phyloP scores from a whole-genome alignment of 2,329 filamentous ascomycete species.

The Metarhizium brunneum region DNA sequence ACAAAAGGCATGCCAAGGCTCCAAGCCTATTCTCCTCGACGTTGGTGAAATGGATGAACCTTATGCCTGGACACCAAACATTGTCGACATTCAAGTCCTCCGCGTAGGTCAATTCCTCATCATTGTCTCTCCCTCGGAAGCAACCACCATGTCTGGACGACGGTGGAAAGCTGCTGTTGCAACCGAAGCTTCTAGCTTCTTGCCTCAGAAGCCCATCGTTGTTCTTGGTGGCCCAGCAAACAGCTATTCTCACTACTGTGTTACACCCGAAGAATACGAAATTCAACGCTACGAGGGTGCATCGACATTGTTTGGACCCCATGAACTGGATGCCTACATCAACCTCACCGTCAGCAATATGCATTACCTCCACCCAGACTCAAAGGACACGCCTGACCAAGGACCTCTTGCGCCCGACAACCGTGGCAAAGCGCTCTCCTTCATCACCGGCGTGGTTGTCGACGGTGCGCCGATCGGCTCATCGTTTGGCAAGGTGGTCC shows the following conservation, averaged over 20 bases:
- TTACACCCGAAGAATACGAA: conserved; percentile 70
- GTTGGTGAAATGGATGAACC: conserved; percentile 72
- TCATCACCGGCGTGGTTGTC: conserved; percentile 70
- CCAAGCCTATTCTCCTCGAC: conserved; percentile 81
- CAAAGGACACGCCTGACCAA: conserved; percentile 29
- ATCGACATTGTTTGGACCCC: conserved; percentile 76
- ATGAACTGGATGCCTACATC: conserved; percentile 79
- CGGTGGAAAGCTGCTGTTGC: conserved; percentile 71
- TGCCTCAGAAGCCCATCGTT: conserved; percentile 54
- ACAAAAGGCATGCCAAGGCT: conserved; percentile 67
- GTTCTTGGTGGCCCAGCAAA: conserved; percentile 86
- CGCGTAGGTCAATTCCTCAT: conserved; percentile 79
- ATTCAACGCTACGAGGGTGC: conserved; percentile 93
- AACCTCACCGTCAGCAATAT: conserved; percentile 65
- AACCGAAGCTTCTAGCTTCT: conserved; percentile 35
- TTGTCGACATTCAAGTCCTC: conserved; percentile 80
- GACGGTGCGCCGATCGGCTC: conserved; percentile 60
- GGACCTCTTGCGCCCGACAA: conserved; percentile 71
- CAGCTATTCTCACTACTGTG: conserved; percentile 76
- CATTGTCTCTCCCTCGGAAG: conserved; percentile 77
- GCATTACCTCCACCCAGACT: conserved; percentile 27
- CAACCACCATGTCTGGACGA: conserved; percentile 84
- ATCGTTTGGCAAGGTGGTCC: conserved; percentile 59
- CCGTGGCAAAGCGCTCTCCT: conserved; percentile 62
- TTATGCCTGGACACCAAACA: conserved; percentile 83